Evolutionary conservation across 371 early-diverging fungal species (phyloP), one percentile per base, ranked within the genome.

Genomic region (Haplosporangium sp.): DNA sequence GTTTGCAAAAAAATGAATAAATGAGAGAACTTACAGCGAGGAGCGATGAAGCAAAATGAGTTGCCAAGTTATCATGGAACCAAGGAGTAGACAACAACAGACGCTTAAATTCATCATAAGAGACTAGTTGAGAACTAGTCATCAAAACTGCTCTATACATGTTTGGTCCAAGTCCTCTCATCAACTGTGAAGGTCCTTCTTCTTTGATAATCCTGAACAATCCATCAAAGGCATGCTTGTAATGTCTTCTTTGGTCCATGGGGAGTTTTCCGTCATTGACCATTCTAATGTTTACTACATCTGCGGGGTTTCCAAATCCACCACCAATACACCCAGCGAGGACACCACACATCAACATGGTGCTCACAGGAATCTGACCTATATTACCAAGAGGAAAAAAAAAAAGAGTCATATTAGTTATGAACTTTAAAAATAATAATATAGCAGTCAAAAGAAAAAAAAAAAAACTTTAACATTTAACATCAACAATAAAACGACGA

Each of bases 271-370:
- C 94, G 67, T 95, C 94, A 73, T 93, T 93, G 64, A 95, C 94
- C 94, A 95, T 90, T 2, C 95, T 86, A 57, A 95, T 92, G 69
- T 95, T 95, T 44, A 93, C 91, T 4, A 95, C 88, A 75, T 96
- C 96, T 9, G 94, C 94, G 1, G 96, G 95, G 69, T 93, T 93
- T 58, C 95, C 95, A 67, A 89, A 90, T 57, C 90, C 87, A 1
- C 96, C 96, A 42, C 94, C 95, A 17, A 93, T 78, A 34, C 89
- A 89, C 44, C 96, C 96, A 61, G 94, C 93, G 20, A 89, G 64
- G 37, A 89, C 83, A 10, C 91, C 93, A 42, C 92, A 88, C n/a
- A 88, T 2, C 19, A 94, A 76, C 82, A 90, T 87, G 50, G 90
- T 86, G 76, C 83, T 77, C 37, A 88, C 83, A 0, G 90, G 86